Evolutionary conservation across 768 basidiomycete genomes (phyloP), one percentile per base, ranked within the genome.

Genomic region (Mycena metata): DNA sequence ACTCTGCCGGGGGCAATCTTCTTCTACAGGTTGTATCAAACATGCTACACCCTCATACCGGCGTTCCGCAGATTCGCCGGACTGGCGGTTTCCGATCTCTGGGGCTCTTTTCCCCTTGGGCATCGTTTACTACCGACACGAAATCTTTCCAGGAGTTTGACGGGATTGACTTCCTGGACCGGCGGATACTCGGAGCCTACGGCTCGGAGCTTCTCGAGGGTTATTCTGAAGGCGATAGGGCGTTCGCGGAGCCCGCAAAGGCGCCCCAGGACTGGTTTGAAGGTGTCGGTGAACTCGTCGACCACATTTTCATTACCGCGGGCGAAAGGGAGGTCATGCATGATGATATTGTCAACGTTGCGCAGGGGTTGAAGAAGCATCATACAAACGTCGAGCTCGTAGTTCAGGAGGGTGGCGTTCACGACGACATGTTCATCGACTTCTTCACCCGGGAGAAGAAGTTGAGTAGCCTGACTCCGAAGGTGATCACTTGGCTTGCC

Each of bases 1-100:
- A 83, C 69, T 83, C 83, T 12, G 83, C 83, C 12, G 83, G 83
- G 13, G 82, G 71, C 0, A 79, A 79, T 50, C 75, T 83, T 30
- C 70, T 79, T 35, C 71, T 82, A 33, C 79, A 81, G 64, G 64
- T 82, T 45, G 46, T 84, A 26, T 80, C 79, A 2, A 79, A 82
- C 59, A 69, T 81, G 30, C 72, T 83, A 3, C 82, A 82, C 52
- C 83, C 83, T 3, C 61, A 79, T 10, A 61, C 73, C 5, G 70
- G 61, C 33, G 62, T 82, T 12, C 76, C 78, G 2, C 70, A 65
- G 30, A 41, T 81, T 19, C 52, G 66, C 2, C 70, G 79, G 16
- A 45, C 69, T 12, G 49, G 62, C 9, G 74, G 76, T 13, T 58
- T 84, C 26, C 71, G 76, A 33, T 79, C 80, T 3, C 76, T 74